These are phyloP conservation scores for Vitis cinerea DNA, from an alignment of 164 flowering plant species.

Conservation along the genomic window DNA sequence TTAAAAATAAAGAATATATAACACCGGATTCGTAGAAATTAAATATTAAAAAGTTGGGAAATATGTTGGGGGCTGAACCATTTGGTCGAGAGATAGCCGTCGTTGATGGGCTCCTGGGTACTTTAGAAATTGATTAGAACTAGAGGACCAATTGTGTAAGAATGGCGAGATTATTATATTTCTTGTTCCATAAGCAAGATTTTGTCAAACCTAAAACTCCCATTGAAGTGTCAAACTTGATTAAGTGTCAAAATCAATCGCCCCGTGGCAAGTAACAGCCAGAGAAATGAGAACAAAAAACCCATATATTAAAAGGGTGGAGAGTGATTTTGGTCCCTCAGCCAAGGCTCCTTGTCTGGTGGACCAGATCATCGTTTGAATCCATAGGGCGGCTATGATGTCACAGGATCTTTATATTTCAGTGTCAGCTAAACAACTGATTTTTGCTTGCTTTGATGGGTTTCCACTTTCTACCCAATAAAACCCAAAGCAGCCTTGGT, in stretches of 20 bases:
- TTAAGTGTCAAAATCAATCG: constrained; percentile 15
- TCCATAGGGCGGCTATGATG: constrained; percentile 8
- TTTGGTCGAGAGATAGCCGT: background rate
- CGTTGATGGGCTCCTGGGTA: background rate
- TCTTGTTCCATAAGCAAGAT: background rate
- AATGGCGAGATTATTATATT: too few species aligned
- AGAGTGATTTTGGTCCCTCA: background rate
- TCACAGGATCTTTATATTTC: constrained; percentile 3
- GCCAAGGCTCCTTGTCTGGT: constrained; percentile 20
- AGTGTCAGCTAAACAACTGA: constrained; percentile 16
- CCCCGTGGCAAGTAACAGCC: constrained; percentile 8
- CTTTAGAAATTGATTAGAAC: background rate
- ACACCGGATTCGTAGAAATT: too few species aligned
- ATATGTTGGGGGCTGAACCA: too few species aligned
- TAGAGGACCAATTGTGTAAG: too few species aligned
- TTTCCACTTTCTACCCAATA: constrained; percentile 14
- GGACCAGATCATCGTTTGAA: background rate
- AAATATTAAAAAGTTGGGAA: too few species aligned
- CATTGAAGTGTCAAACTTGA: background rate
- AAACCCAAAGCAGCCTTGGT: background rate
- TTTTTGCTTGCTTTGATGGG: constrained; percentile 19
- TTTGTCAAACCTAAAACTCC: constrained; percentile 13
- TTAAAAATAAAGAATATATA: too few species aligned
- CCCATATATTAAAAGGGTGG: background rate
- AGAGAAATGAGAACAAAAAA: constrained; percentile 9